Percentiles rank a stretch among this genome's conserved stretches.
Conservation (phyloP, 345 rosid genomes). For the Kandelia obovata region DNA sequence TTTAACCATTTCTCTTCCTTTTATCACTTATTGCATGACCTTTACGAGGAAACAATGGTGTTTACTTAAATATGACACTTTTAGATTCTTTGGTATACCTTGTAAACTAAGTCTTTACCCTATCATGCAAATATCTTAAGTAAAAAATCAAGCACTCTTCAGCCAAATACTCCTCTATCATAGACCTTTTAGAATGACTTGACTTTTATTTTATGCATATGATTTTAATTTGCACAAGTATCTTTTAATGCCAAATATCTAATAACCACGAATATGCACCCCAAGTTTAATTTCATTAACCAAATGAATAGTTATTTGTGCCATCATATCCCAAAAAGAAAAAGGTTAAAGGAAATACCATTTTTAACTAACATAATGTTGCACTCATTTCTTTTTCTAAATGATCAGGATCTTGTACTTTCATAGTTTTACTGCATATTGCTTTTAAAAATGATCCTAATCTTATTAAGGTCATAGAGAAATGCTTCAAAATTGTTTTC, state of each 20-base stretch:
- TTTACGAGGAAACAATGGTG: no score
- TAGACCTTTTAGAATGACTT: constrained; percentile 7
- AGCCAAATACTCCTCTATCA: constrained; percentile 6
- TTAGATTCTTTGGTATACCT: neutral
- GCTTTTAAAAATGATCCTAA: neutral
- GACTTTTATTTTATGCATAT: constrained; percentile 7
- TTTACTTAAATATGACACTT: no score
- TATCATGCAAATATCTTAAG: constrained; percentile 4
- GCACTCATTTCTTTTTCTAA: neutral
- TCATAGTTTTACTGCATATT: neutral
- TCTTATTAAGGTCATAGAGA: neutral
- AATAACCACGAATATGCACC: neutral
- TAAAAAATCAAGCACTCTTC: constrained; percentile 11
- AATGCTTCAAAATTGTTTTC: neutral
- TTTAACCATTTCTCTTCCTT: no score
- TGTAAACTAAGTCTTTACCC: neutral
- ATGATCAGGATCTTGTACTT: neutral
- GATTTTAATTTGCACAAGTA: neutral
- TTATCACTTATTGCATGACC: no score
- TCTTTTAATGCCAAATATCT: constrained; percentile 12
- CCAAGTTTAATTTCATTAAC: neutral
- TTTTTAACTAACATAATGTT: constrained; percentile 4
- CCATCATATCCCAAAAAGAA: constrained; percentile 12
- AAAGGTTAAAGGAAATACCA: neutral
- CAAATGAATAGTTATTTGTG: constrained; percentile 6